A percentile compares a stretch with the other conserved stretches of the same genome.
These are phyloP conservation scores for Hydnum rufescens DNA, from an alignment of 768 basidiomycete genomes.

Conservation along the genomic window DNA sequence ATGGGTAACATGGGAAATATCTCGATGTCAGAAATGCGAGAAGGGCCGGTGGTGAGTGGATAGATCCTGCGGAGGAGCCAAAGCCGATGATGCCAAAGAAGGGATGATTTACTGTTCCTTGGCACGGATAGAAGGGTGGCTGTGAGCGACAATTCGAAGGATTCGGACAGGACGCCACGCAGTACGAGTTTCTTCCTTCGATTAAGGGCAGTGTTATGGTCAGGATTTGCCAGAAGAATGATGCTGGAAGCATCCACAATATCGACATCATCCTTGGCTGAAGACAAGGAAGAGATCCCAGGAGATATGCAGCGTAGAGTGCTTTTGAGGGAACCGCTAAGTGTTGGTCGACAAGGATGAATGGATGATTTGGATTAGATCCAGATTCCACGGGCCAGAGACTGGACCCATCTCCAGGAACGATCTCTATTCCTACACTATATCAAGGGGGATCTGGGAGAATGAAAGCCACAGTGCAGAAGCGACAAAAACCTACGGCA, in stretches of 20 bases:
- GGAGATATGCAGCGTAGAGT: background rate
- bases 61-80: conserved; percentile 1
- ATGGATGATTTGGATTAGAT: background rate
- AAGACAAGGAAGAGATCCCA: no score
- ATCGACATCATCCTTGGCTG: background rate
- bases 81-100: conserved; percentile 6
- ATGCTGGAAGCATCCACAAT: conserved; percentile 1
- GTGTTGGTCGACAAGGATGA: background rate
- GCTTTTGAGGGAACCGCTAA: background rate
- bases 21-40: background rate
- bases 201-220: conserved; percentile 6
- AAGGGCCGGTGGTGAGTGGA: background rate
- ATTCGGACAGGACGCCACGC: background rate
- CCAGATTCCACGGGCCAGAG: background rate
- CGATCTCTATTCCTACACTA: background rate
- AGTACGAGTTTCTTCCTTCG: background rate
- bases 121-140: background rate
- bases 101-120: conserved; percentile 1
- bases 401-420: background rate
- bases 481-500: no score
- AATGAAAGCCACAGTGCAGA: no score
- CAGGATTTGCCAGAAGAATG: conserved; percentile 4
- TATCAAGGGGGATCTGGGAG: background rate
- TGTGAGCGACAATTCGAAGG: background rate
- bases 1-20: background rate